Conservation (phyloP, 2,329 filamentous ascomycete genomes). For the Ophiostoma perfectum region DNA sequence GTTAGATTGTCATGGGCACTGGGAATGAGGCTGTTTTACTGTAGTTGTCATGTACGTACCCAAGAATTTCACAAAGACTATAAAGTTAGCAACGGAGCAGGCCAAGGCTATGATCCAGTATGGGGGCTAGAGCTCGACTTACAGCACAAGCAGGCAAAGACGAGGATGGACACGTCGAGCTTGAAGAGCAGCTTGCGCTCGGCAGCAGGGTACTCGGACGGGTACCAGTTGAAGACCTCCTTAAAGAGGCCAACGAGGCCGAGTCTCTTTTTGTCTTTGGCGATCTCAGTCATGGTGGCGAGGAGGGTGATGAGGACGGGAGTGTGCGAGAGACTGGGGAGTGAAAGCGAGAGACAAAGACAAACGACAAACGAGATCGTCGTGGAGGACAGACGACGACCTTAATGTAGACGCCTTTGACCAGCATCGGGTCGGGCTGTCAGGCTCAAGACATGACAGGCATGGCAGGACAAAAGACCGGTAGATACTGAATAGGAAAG, state of each 20-base stretch:
- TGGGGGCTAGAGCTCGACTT: constrained; percentile 22
- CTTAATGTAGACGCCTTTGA: background rate
- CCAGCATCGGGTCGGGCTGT: background rate
- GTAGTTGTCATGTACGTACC: constrained; percentile 23
- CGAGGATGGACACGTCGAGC: constrained; percentile 33
- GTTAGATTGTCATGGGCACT: background rate
- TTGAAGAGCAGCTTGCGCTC: constrained; percentile 34
- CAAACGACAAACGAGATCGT: background rate
- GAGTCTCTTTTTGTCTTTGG: constrained; percentile 19
- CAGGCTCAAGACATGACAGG: background rate
- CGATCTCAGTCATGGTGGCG: background rate
- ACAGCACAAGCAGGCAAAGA: constrained; percentile 35
- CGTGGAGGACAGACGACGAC: background rate
- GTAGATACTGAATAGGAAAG: too few species aligned
- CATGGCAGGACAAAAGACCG: too few species aligned
- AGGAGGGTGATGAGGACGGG: too few species aligned
- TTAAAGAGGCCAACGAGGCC: constrained; percentile 29
- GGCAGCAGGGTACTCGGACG: constrained; percentile 32
- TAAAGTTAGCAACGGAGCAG: background rate
- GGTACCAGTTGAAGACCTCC: constrained; percentile 36
- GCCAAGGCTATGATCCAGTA: background rate
- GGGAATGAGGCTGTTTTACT: background rate
- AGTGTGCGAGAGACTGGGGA: too few species aligned
- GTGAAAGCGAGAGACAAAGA: background rate
- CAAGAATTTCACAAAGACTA: constrained; percentile 35